Conservation (phyloP, 2,329 filamentous ascomycete genomes). For the Stromatinia cepivora region DNA sequence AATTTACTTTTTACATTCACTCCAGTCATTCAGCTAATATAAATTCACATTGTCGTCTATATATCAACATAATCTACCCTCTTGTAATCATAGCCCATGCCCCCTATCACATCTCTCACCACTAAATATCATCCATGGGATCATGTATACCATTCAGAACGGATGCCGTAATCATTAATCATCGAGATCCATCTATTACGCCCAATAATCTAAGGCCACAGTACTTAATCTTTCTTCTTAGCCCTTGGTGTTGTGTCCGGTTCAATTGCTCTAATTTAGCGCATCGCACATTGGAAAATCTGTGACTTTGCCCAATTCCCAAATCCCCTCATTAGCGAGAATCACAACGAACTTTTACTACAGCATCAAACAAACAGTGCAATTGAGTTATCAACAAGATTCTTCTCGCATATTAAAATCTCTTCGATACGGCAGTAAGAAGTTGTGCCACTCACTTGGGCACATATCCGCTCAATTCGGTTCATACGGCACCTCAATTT, state of each 20-base stretch:
- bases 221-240: neutral
- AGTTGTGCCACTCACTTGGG: neutral
- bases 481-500: neutral
- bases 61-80: neutral
- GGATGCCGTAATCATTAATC: no score
- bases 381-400: neutral
- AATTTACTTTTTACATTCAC: neutral
- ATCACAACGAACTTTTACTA: neutral
- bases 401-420: no score
- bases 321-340: no score
- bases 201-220: neutral
- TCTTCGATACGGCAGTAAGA: neutral
- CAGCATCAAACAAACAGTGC: neutral
- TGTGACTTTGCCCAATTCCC: neutral
- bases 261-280: neutral
- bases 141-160: neutral
- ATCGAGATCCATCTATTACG: accelerated
- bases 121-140: neutral
- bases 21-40: neutral
- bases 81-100: neutral
- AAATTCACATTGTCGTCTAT: neutral
- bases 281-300: neutral
- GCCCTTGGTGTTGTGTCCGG: accelerated
- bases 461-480: neutral
- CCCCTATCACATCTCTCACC: no score